Conservation (phyloP, 805 yeast genomes). For the Spathaspora boniae region DNA sequence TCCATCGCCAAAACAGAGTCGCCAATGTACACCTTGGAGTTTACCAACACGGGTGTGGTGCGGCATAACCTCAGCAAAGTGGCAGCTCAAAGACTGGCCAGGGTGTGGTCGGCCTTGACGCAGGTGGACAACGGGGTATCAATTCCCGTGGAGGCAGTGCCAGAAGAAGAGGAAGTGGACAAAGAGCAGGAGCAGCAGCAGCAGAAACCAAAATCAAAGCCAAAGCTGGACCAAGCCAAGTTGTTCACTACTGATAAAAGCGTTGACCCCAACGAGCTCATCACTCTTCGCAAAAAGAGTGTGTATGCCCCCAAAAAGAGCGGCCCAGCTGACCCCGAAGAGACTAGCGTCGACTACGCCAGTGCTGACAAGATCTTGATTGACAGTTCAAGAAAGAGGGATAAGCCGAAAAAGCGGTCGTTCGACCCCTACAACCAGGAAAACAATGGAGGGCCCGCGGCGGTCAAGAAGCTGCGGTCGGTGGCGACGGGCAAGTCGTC, state of each 20-base stretch:
- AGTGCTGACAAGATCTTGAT: slow-evolving; percentile 41
- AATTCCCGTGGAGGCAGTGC: slow-evolving; percentile 8
- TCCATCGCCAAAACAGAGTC: slow-evolving; percentile 7
- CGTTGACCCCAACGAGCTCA: slow-evolving; percentile 32
- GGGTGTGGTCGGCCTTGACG: slow-evolving; percentile 12
- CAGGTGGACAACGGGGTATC: slow-evolving; percentile 11
- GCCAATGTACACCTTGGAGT: slow-evolving; percentile 1
- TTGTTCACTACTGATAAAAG: slow-evolving; percentile 12
- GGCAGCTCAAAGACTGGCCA: slow-evolving; percentile 12
- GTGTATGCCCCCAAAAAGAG: slow-evolving; percentile 8
- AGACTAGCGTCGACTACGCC: slow-evolving; percentile 40
- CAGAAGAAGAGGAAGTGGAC: slow-evolving; percentile 10
- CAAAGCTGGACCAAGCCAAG: slow-evolving; percentile 4
- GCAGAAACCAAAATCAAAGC: slow-evolving; percentile 7
- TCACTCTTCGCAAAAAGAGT: slow-evolving; percentile 32
- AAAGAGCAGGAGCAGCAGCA: slow-evolving; percentile 6
- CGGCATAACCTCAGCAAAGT: slow-evolving; percentile 18
- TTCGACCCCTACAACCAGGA: slow-evolving; percentile 59
- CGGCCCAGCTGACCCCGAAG: slow-evolving; percentile 8
- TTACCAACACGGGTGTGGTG: slow-evolving; percentile 4
- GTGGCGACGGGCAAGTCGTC: slow-evolving; percentile 34
- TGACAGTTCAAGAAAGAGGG: slow-evolving; percentile 11
- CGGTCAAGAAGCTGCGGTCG: slow-evolving; percentile 45
- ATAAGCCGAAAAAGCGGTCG: slow-evolving; percentile 30
- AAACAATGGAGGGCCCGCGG: slow-evolving; percentile 50